phyloP scores from a whole-genome alignment of 208 protist genomes.

The Leptomonas pyrrhocoris region DNA sequence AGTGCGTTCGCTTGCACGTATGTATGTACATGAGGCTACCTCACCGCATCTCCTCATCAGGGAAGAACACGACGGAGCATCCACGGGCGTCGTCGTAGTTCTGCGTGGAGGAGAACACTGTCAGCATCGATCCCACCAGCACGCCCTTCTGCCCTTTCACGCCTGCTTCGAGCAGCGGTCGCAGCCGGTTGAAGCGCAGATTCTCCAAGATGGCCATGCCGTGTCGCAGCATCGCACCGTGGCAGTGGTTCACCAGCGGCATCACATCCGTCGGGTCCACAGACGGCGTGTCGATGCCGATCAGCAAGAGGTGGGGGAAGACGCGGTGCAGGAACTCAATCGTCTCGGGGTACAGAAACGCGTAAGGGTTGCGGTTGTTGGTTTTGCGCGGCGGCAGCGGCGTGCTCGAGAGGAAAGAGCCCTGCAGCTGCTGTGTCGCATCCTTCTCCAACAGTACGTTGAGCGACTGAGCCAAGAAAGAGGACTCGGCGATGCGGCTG shows the following conservation, averaged over 20 bases:
- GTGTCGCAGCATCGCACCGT: constrained; percentile 48
- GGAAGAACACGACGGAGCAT: constrained; percentile 72
- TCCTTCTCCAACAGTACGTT: constrained; percentile 4
- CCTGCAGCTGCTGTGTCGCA: constrained; percentile 3
- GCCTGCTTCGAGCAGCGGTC: constrained; percentile 23
- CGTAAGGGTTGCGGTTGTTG: constrained; percentile 36
- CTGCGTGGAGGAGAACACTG: constrained; percentile 50
- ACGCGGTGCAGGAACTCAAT: constrained; percentile 45
- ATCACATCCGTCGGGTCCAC: constrained; percentile 48
- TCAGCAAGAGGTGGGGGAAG: constrained; percentile 64
- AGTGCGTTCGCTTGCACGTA: neutral
- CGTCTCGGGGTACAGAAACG: constrained; percentile 48
- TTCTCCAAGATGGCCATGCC: constrained; percentile 82
- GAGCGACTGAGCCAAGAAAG: neutral
- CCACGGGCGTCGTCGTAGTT: constrained; percentile 59
- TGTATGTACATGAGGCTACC: neutral
- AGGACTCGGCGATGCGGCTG: neutral
- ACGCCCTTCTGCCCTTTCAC: constrained; percentile 12
- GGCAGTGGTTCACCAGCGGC: constrained; percentile 47
- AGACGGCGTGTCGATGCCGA: constrained; percentile 74
- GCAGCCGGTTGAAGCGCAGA: constrained; percentile 43
- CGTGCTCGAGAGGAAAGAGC: neutral
- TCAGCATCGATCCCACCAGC: constrained; percentile 47
- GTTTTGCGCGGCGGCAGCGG: constrained; percentile 2
- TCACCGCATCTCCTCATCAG: constrained; percentile 12